Percentiles rank a stretch among this genome's conserved stretches.
These are phyloP conservation scores for Hortiboletus campestris DNA, from an alignment of 768 basidiomycete species.

Conservation along the genomic window DNA sequence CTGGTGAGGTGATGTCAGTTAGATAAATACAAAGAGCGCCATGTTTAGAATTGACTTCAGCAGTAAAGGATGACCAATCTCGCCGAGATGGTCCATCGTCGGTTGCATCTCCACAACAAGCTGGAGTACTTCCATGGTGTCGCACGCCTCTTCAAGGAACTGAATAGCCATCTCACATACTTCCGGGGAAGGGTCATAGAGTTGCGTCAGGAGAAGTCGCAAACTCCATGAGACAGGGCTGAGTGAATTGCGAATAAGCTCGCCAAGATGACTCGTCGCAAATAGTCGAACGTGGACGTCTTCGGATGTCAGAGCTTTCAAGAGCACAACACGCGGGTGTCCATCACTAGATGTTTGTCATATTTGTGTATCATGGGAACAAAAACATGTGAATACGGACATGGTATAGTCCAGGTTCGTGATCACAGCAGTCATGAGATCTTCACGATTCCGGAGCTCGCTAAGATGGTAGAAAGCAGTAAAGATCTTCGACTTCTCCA, in stretches of 20 bases:
- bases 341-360: slow-evolving; percentile 65
- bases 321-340: slow-evolving; percentile 88
- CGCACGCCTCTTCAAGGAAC: slow-evolving; percentile 87
- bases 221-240: slow-evolving; percentile 84
- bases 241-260: slow-evolving; percentile 63
- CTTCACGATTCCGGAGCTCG: slow-evolving; percentile 87
- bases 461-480: slow-evolving; percentile 95
- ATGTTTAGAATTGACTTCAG: slow-evolving; percentile 60
- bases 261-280: slow-evolving; percentile 84
- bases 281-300: slow-evolving; percentile 88
- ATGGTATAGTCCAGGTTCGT: slow-evolving; percentile 89
- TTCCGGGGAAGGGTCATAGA: slow-evolving; percentile 90
- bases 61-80: slow-evolving; percentile 83
- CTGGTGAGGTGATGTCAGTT: slow-evolving; percentile 38
- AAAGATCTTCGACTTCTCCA: slow-evolving; percentile 91
- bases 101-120: slow-evolving; percentile 94
- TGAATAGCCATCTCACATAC: slow-evolving; percentile 90
- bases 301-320: slow-evolving; percentile 92
- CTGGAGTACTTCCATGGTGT: slow-evolving; percentile 78
- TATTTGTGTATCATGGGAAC: neutral
- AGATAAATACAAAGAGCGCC: neutral
- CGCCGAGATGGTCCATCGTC: slow-evolving; percentile 92
- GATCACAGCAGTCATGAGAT: slow-evolving; percentile 87
- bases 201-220: slow-evolving; percentile 87
- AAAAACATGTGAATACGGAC: slow-evolving; percentile 43